Percentiles rank a stretch among this genome's conserved stretches.
Evolutionary conservation across 495 filamentous ascomycete species (phyloP).

Genomic region (Hyaloscypha bicolor): DNA sequence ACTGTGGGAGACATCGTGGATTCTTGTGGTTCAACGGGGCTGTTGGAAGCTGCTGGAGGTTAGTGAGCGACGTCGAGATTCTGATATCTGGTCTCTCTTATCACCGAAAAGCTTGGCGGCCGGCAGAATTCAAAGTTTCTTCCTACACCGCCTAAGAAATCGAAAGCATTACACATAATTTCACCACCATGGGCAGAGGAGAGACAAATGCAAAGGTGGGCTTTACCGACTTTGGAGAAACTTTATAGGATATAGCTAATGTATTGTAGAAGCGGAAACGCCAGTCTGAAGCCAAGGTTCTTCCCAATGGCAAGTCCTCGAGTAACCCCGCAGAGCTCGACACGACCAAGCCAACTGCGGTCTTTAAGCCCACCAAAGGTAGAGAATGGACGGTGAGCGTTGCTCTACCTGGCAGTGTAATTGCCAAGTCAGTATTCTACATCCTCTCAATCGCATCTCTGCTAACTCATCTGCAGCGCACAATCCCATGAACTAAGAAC

Average conservation of each 20-base stretch:
- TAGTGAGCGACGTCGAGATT: constrained; percentile 6
- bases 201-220: constrained; percentile 33
- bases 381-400: constrained; percentile 56
- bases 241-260: not conserved
- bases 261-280: constrained; percentile 34
- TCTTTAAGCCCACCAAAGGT: constrained; percentile 51
- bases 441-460: not conserved
- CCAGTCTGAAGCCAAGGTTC: constrained; percentile 24
- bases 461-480: constrained; percentile 40
- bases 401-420: constrained; percentile 60
- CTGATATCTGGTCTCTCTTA: constrained; percentile 26
- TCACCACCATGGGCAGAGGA: constrained; percentile 31
- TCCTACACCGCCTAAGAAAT: constrained; percentile 15
- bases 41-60: constrained; percentile 25
- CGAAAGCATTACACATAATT: not conserved
- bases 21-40: constrained; percentile 9
- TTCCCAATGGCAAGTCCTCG: constrained; percentile 22
- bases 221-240: not conserved
- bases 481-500: constrained; percentile 67
- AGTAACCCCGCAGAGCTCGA: constrained; percentile 33
- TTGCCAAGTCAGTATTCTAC: constrained; percentile 53
- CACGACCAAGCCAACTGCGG: constrained; percentile 59
- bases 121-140: constrained; percentile 18
- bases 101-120: constrained; percentile 4
- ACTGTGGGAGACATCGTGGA: constrained; percentile 28